A percentile compares a stretch with the other conserved stretches of the same genome.
Evolutionary conservation across 140 eudicot genomes (phyloP).

Genomic region (Stevia rebaudiana): DNA sequence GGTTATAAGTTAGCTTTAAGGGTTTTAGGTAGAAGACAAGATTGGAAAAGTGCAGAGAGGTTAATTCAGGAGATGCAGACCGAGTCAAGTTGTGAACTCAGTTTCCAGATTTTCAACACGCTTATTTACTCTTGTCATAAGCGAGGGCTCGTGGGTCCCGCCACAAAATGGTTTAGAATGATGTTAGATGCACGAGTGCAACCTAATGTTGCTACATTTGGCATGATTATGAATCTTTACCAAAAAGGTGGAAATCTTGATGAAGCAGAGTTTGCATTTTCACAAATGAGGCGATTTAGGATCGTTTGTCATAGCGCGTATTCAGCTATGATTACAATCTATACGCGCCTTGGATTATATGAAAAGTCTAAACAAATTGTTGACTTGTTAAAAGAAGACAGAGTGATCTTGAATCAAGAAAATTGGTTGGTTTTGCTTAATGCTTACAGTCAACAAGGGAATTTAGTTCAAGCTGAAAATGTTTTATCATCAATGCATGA

Average conservation of each 20-base stretch:
- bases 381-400: slow-evolving; percentile 49
- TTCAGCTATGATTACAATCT: slow-evolving; percentile 86
- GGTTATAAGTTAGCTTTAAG: slow-evolving; percentile 68
- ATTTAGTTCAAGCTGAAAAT: slow-evolving; percentile 55
- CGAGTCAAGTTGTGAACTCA: slow-evolving; percentile 56
- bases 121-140: slow-evolving; percentile 70
- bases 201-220: slow-evolving; percentile 89
- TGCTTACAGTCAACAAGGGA: slow-evolving; percentile 86
- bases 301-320: slow-evolving; percentile 70
- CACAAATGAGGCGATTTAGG: slow-evolving; percentile 50
- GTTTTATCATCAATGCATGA: slow-evolving; percentile 48
- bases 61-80: slow-evolving; percentile 55
- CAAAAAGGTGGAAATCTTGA: slow-evolving; percentile 60
- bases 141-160: slow-evolving; percentile 48
- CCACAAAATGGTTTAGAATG: slow-evolving; percentile 66
- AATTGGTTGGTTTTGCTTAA: slow-evolving; percentile 86
- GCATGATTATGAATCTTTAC: slow-evolving; percentile 86
- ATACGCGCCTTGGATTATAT: slow-evolving; percentile 64
- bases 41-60: slow-evolving; percentile 68
- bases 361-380: slow-evolving; percentile 61
- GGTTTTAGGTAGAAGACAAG: slow-evolving; percentile 77
- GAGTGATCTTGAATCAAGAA: slow-evolving; percentile 52
- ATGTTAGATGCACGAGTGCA: slow-evolving; percentile 58
- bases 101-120: slow-evolving; percentile 60
- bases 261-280: slow-evolving; percentile 82